phyloP scores from a whole-genome alignment of 1,139 yeast species.

The Lodderomyces theae region DNA sequence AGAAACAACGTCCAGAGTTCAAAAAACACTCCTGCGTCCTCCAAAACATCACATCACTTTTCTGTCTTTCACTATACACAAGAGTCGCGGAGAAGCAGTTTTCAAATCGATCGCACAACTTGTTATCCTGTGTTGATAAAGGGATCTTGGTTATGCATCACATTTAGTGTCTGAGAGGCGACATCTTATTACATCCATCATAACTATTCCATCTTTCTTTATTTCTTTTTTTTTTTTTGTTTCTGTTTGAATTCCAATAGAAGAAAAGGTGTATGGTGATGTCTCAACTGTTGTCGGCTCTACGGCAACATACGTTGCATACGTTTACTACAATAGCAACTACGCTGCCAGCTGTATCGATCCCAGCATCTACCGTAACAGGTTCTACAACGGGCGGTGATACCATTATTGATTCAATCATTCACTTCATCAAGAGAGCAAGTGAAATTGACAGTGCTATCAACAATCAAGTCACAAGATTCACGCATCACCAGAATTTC shows the following conservation, averaged over 20 bases:
- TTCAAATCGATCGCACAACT: too few relatives aligned
- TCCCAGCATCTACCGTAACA: slow-evolving; percentile 2
- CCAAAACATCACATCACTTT: too few relatives aligned
- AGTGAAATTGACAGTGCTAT: not conserved
- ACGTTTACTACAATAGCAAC: not conserved
- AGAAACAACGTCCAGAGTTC: too few relatives aligned
- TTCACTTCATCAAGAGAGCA: slow-evolving; percentile 6
- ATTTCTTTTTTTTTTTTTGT: too few relatives aligned
- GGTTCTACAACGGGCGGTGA: not conserved
- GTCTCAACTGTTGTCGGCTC: not conserved
- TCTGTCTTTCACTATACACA: too few relatives aligned
- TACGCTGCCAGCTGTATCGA: not conserved
- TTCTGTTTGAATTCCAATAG: not conserved
- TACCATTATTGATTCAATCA: not conserved
- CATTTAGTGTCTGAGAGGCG: too few relatives aligned
- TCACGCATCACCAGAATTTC: slow-evolving; percentile 24
- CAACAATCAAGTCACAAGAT: slow-evolving; percentile 23
- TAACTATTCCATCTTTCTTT: too few relatives aligned
- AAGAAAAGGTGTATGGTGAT: not conserved
- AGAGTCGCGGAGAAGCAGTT: too few relatives aligned
- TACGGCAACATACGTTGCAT: not conserved
- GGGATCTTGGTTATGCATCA: too few relatives aligned
- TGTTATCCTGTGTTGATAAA: too few relatives aligned
- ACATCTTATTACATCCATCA: too few relatives aligned
- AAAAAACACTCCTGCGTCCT: too few relatives aligned